Evolutionary conservation across 306 rosid species (phyloP).

Genomic region (Casuarina cunninghamiana): DNA sequence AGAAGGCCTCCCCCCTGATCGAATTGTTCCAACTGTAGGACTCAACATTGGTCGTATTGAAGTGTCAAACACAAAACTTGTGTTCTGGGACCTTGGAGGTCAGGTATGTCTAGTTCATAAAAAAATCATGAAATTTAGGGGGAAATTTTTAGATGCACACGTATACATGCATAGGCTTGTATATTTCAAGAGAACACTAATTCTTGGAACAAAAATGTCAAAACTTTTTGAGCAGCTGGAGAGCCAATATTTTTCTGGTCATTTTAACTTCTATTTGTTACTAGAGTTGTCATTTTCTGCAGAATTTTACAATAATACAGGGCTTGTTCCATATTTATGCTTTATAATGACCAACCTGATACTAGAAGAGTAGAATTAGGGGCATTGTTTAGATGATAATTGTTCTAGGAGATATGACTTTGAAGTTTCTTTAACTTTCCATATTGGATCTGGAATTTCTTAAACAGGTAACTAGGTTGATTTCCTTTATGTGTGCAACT

Average conservation of each 20-base stretch:
- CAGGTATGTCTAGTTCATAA: slow-evolving; percentile 59
- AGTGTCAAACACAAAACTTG: slow-evolving; percentile 76
- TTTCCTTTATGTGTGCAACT: not conserved
- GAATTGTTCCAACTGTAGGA: slow-evolving; percentile 98
- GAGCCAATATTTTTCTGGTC: not conserved
- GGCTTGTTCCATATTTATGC: not conserved
- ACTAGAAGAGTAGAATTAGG: not conserved
- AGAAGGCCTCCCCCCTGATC: slow-evolving; percentile 93
- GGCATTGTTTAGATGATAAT: not conserved
- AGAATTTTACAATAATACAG: not conserved
- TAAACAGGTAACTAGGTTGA: not conserved
- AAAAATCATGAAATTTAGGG: not conserved
- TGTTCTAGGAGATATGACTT: not conserved
- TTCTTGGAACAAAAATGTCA: not conserved
- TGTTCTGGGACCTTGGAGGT: slow-evolving; percentile 99
- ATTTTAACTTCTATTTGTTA: not conserved
- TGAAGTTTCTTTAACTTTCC: not conserved
- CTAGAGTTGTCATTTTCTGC: not conserved
- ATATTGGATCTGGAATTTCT: not conserved
- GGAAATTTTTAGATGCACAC: not conserved
- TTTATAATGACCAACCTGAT: not conserved
- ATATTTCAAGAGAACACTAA: not conserved
- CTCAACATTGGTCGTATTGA: slow-evolving; percentile 96
- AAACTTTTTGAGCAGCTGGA: not conserved
- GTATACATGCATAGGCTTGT: not conserved